Evolutionary conservation across 495 filamentous ascomycete species (phyloP).

Genomic region (Amphirosellinia nigrospora): DNA sequence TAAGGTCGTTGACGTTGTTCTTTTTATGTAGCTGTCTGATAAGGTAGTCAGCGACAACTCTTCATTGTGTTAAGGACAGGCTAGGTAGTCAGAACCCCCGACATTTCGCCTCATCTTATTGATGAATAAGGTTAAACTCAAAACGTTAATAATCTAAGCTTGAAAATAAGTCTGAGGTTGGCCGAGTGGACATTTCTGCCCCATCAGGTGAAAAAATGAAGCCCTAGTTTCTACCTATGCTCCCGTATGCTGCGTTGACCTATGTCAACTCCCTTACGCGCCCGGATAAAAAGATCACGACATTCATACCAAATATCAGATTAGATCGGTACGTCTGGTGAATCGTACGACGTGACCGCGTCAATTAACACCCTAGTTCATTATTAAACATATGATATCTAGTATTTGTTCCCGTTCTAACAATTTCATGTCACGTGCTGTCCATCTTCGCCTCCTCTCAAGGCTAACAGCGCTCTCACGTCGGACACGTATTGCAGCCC

Average conservation of each 20-base stretch:
- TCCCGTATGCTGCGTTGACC: background rate
- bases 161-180: background rate
- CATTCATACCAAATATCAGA: background rate
- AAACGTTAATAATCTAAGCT: background rate
- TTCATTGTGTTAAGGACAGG: background rate
- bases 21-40: background rate
- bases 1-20: background rate
- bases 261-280: background rate
- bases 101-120: background rate
- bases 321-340: background rate
- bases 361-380: background rate
- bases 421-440: conserved; percentile 45
- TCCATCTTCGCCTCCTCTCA: conserved; percentile 81
- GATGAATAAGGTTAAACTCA: background rate
- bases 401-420: conserved; percentile 19
- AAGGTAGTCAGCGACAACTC: background rate
- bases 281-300: background rate
- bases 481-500: conserved; percentile 95
- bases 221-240: background rate
- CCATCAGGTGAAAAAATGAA: background rate
- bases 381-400: conserved; percentile 31
- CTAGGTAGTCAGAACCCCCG: background rate
- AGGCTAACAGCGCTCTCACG: conserved; percentile 84
- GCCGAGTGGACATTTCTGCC: background rate
- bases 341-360: background rate